Evolutionary conservation across 768 basidiomycete genomes (phyloP).

Genomic region (Pleurotus cornucopiae): DNA sequence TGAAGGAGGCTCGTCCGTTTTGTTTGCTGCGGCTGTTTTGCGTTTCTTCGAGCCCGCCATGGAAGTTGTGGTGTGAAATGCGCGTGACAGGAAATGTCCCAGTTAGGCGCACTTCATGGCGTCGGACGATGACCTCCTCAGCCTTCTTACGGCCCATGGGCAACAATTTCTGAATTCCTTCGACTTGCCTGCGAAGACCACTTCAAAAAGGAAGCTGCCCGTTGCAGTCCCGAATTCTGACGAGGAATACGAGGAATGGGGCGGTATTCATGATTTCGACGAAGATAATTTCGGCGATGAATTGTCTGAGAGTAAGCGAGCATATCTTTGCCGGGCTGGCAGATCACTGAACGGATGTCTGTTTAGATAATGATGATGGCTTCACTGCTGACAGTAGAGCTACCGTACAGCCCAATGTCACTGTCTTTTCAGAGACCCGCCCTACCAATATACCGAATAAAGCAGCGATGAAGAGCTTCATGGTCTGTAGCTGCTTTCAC

Average conservation of each 20-base stretch:
- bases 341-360: neutral
- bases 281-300: constrained; percentile 11
- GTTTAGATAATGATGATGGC: constrained; percentile 36
- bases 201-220: constrained; percentile 19
- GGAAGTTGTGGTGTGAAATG: neutral
- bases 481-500: constrained; percentile 43
- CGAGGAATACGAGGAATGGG: constrained; percentile 35
- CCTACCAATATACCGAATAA: constrained; percentile 24
- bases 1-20: constrained; percentile 3
- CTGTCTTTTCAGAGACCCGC: constrained; percentile 48
- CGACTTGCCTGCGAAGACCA: constrained; percentile 2
- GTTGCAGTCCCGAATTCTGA: constrained; percentile 11
- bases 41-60: constrained; percentile 3
- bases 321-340: neutral
- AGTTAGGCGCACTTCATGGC: constrained; percentile 12
- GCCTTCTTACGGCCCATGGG: constrained; percentile 42
- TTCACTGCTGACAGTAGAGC: constrained; percentile 29
- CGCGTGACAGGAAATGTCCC: neutral
- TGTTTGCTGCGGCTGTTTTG: neutral
- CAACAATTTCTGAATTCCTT: constrained; percentile 44
- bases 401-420: constrained; percentile 36
- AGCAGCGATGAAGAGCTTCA: constrained; percentile 62
- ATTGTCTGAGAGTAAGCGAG: constrained; percentile 12
- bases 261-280: constrained; percentile 24
- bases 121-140: constrained; percentile 32